Evolutionary conservation across 2,329 filamentous ascomycete genomes (phyloP), one percentile per base, ranked within the genome.

Genomic region (Exserohilum turcica): DNA sequence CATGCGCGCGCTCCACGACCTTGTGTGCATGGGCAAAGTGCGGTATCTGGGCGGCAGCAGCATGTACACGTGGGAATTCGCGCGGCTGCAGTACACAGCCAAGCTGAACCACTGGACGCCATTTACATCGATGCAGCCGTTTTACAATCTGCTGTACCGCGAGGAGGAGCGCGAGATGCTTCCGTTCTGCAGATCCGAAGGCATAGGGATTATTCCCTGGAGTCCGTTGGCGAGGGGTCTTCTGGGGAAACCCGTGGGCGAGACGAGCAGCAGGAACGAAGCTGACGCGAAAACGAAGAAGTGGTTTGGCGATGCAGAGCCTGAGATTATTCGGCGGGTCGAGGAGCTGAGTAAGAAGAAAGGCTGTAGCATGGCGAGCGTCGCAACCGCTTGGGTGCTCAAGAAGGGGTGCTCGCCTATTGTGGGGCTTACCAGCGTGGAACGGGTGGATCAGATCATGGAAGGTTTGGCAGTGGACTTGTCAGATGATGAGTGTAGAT

Each of bases 1-100:
- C 10, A 68, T 68, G 65, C 36, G 48, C 8, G 64, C 64, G 2
- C 51, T 68, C 3, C 49, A 68, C 39, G 65, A 68, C 45, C 40
- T 67, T 1, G 48, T 68, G 2, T 29, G 42, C 18, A 54, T 43
- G 19, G 65, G 65, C 1, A 67, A 69, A 39, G 67, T 66, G 35
- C 54, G 63, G 6, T 68, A 68, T 37, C 40, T 70, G 12, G 65
- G 66, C 12, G 66, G 60, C 6, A 61, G 59, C 38, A 48, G 48
- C n/a, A 50, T 58, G 52, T 39, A 31, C 9, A 43, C 42, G 15
- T 31, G 28, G 15, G 39, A 43, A 13, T 43, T 43, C 12, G 39
- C 39, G 9, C 27, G 27, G 5, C 10, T 43, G 15, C 39, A 43
- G 8, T 31, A 43, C 24, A 43, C 39, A 19, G 39, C 39, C 5